Base-by-base conservation (phyloP, 75 land plant genomes). In the Pinus taeda region DNA sequence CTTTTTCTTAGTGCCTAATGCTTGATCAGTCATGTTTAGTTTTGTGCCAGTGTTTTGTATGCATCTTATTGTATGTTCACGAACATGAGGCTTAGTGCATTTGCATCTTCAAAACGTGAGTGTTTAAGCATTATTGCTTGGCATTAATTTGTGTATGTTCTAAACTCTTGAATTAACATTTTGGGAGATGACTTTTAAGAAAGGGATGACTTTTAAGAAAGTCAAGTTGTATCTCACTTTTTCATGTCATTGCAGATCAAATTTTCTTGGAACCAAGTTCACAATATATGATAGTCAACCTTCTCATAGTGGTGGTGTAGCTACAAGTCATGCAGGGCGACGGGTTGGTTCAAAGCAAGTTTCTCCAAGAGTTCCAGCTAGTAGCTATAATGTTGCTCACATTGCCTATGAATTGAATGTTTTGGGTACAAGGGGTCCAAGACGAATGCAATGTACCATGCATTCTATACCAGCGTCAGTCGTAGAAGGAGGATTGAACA, bases 261-360 rank as follows among this genome's bases (percentile, higher is more conserved):
- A 96, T 76, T 93, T 96, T 83, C 78, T 96, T 77, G 98, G 96
- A n/a, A 91, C 98, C 56, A 96, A 96, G 76, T 96, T 96, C 81
- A 82, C 89, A 37, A 78, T 96, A 58, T 91, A 91, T 83, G 98
- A 96, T 74, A 83, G 83, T 15, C 94, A 93, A 74, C 94, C 98
- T 24, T 91, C 96, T 56, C 76, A 85, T 77, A 74, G 74, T 75
- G 91, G 86, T 22, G 90, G 90, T 24, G 42, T 88, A 5, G 74
- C 84, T 3, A 74, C 76, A 4, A 80, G 76, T 18, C 71, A 76
- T 15, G 81, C 81, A 18, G 79, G 83, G 18, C 78, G 87, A 13
- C 78, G 90, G 33, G 78, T 90, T 17, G 82, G 83, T 14, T 81
- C 85, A 15, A 84, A 81, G 77, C 86, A 90, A 73, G 85, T 84